Percentiles rank a stretch among this genome's conserved stretches.
Conservation (phyloP, 441 rosid genomes). For the Arabidopsis hybrid region DNA sequence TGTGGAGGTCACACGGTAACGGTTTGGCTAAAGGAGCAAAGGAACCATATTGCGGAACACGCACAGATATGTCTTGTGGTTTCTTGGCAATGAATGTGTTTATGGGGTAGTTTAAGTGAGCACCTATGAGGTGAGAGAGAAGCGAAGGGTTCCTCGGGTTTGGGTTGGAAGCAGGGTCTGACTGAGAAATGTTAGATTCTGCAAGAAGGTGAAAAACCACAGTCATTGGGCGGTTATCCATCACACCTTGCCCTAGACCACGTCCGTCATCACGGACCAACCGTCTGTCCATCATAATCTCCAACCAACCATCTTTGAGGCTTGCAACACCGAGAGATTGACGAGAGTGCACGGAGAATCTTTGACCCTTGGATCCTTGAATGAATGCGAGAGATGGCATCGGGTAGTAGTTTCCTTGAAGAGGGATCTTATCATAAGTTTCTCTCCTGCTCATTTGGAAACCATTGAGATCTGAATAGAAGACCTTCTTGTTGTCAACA, state of each 20-base stretch:
- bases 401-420: slow-evolving; percentile 98
- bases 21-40: slow-evolving; percentile 82
- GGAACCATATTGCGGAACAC: slow-evolving; percentile 51
- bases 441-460: slow-evolving; percentile 98
- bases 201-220: slow-evolving; percentile 76
- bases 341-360: slow-evolving; percentile 87
- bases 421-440: slow-evolving; percentile 90
- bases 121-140: slow-evolving; percentile 76
- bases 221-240: slow-evolving; percentile 89
- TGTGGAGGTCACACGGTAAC: slow-evolving; percentile 88
- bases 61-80: slow-evolving; percentile 68
- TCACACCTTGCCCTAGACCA: slow-evolving; percentile 97
- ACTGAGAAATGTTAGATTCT: slow-evolving; percentile 72
- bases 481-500: slow-evolving; percentile 64
- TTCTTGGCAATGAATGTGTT: slow-evolving; percentile 81
- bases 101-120: slow-evolving; percentile 88
- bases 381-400: slow-evolving; percentile 95
- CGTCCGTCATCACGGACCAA: slow-evolving; percentile 89
- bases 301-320: slow-evolving; percentile 86
- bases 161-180: slow-evolving; percentile 54
- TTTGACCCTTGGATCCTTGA: slow-evolving; percentile 83
- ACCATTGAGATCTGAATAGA: slow-evolving; percentile 95
- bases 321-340: slow-evolving; percentile 89
- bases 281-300: slow-evolving; percentile 96
- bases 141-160: slow-evolving; percentile 81